A percentile compares a stretch with the other conserved stretches of the same genome.
Evolutionary conservation across 2,329 filamentous ascomycete species (phyloP).

Genomic region (Venturia pyrina): DNA sequence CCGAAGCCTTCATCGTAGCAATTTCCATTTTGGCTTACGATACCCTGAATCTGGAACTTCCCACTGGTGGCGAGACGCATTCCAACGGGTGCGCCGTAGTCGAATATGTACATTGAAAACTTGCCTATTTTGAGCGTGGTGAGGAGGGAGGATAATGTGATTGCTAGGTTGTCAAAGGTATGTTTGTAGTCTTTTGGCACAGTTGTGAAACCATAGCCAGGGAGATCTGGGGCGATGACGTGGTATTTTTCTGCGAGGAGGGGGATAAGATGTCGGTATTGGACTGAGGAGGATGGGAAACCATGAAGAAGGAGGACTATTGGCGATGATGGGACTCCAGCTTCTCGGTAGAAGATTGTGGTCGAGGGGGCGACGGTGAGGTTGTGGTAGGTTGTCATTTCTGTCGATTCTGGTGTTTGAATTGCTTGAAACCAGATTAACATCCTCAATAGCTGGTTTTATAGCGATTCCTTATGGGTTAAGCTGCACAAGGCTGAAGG

Average conservation of each 20-base stretch:
- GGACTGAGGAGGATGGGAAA: slow-evolving; percentile 36
- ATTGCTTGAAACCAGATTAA: neutral
- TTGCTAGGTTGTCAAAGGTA: slow-evolving; percentile 44
- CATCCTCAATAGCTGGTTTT: neutral
- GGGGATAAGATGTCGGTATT: slow-evolving; percentile 38
- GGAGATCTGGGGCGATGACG: slow-evolving; percentile 48
- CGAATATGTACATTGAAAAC: slow-evolving; percentile 51
- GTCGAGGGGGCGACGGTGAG: neutral
- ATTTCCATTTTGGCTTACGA: slow-evolving; percentile 52
- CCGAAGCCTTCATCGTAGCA: slow-evolving; percentile 47
- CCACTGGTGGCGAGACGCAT: slow-evolving; percentile 43
- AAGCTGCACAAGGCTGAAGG: neutral
- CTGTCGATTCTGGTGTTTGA: neutral
- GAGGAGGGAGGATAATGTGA: slow-evolving; percentile 40
- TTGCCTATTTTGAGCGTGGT: slow-evolving; percentile 31
- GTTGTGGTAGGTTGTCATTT: neutral
- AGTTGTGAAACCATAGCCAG: slow-evolving; percentile 49
- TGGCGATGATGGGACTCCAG: slow-evolving; percentile 24
- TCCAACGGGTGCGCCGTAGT: slow-evolving; percentile 50
- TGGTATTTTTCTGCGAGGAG: slow-evolving; percentile 33
- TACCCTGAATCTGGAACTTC: slow-evolving; percentile 39
- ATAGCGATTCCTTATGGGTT: neutral
- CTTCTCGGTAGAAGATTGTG: slow-evolving; percentile 30
- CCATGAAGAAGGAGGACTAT: slow-evolving; percentile 38
- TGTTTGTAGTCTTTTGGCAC: slow-evolving; percentile 37